A percentile compares a stretch with the other conserved stretches of the same genome.
Evolutionary conservation across 140 eudicot genomes (phyloP).

Genomic region (Erigeron philadelphicus): DNA sequence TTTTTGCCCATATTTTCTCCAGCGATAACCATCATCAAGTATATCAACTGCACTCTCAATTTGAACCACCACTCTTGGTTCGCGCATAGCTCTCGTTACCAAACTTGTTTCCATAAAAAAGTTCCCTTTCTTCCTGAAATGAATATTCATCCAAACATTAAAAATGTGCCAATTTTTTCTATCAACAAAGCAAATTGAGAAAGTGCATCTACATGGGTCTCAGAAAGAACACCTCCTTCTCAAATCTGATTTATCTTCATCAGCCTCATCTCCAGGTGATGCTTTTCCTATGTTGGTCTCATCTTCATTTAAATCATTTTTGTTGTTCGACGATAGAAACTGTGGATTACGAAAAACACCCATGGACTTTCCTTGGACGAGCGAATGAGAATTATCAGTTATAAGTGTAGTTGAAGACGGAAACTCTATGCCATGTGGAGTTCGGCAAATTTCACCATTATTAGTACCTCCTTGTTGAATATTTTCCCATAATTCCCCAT

Average conservation of each 20-base stretch:
- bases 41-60: conserved; percentile 64
- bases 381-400: conserved; percentile 39
- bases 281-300: conserved; percentile 34
- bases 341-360: conserved; percentile 41
- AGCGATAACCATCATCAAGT: conserved; percentile 80
- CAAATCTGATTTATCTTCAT: conserved; percentile 57
- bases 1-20: conserved; percentile 84
- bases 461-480: conserved; percentile 26
- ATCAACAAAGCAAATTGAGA: conserved; percentile 15
- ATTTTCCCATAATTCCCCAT: conserved; percentile 34
- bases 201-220: conserved; percentile 33
- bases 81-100: conserved; percentile 54
- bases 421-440: conserved; percentile 39
- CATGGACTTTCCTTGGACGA: conserved; percentile 29
- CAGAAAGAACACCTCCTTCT: conserved; percentile 53
- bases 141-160: background rate
- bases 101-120: conserved; percentile 43
- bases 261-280: conserved; percentile 47
- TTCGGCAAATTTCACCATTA: conserved; percentile 20
- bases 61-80: conserved; percentile 65
- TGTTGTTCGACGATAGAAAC: conserved; percentile 35
- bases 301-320: conserved; percentile 40
- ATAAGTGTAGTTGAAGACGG: conserved; percentile 37
- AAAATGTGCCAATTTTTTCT: background rate
- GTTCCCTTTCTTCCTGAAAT: conserved; percentile 54